Percentiles rank a stretch among this genome's conserved stretches.
These are phyloP conservation scores for Kodamaea sp. DNA, from an alignment of 1,139 yeast species.

Conservation along the genomic window DNA sequence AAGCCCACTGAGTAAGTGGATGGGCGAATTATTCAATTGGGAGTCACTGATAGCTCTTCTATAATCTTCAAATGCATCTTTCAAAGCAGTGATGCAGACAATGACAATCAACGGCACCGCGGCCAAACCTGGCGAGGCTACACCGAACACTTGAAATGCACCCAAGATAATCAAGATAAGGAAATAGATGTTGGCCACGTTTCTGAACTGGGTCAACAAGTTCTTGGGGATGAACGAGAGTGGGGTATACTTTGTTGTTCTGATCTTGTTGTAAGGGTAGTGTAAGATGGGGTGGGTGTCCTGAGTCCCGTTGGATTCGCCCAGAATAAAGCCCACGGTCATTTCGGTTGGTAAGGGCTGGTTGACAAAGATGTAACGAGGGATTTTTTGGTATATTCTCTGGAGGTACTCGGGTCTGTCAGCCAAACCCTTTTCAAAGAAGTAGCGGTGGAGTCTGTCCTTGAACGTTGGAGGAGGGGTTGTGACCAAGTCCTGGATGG, in stretches of 20 bases:
- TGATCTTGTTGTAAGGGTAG: slow-evolving; percentile 86
- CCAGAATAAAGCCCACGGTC: slow-evolving; percentile 10
- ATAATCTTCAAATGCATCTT: slow-evolving; percentile 94
- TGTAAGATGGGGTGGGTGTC: slow-evolving; percentile 42
- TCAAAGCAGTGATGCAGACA: slow-evolving; percentile 82
- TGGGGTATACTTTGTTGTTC: slow-evolving; percentile 96
- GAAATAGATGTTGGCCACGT: slow-evolving; percentile 89
- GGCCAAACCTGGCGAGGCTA: slow-evolving; percentile 81
- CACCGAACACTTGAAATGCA: slow-evolving; percentile 89
- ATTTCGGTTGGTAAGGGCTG: slow-evolving; percentile 34
- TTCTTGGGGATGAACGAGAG: slow-evolving; percentile 86
- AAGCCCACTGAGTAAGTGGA: slow-evolving; percentile 72
- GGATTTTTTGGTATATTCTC: slow-evolving; percentile 36
- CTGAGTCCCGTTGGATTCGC: slow-evolving; percentile 5
- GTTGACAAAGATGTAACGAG: slow-evolving; percentile 43
- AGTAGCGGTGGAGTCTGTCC: slow-evolving; percentile 27
- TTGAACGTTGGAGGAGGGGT: slow-evolving; percentile 37
- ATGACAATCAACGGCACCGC: slow-evolving; percentile 95
- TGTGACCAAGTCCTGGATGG: slow-evolving; percentile 23
- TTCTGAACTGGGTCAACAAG: slow-evolving; percentile 73
- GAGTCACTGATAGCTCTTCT: slow-evolving; percentile 77
- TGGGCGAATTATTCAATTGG: slow-evolving; percentile 84
- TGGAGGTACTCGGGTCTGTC: slow-evolving; percentile 37
- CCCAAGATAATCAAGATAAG: slow-evolving; percentile 80
- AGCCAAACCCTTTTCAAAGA: slow-evolving; percentile 34